A percentile compares a stretch with the other conserved stretches of the same genome.
phyloP scores from a whole-genome alignment of 2,329 filamentous ascomycete genomes.

The Colletotrichum camelliae region DNA sequence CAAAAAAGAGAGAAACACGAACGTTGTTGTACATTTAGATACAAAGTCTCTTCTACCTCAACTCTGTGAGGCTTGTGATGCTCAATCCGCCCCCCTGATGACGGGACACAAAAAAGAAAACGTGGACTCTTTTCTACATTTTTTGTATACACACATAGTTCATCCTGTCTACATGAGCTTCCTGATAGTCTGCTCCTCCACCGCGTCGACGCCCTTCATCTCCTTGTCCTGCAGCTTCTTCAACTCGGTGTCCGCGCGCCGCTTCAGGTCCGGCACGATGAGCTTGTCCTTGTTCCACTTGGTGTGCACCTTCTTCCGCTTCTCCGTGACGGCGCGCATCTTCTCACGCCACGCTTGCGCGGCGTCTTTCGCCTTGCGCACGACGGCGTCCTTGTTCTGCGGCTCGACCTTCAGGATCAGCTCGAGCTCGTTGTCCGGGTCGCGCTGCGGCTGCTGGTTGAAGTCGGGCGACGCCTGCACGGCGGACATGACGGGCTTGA shows the following conservation, averaged over 20 bases:
- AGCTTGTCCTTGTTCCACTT: constrained; percentile 50
- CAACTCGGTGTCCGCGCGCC: constrained; percentile 51
- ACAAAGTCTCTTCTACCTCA: constrained; percentile 10
- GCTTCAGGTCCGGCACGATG: constrained; percentile 53
- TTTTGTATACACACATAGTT: not conserved
- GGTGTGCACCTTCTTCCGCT: constrained; percentile 54
- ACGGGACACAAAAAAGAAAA: not conserved
- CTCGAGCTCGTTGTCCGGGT: constrained; percentile 64
- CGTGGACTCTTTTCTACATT: not conserved
- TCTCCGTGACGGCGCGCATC: constrained; percentile 51
- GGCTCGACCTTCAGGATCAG: constrained; percentile 59
- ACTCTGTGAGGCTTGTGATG: not conserved
- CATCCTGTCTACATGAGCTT: constrained; percentile 35
- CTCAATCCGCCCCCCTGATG: not conserved
- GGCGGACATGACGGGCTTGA: constrained; percentile 62
- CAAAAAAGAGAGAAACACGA: not conserved
- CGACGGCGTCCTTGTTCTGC: constrained; percentile 54
- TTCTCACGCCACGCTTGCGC: constrained; percentile 57
- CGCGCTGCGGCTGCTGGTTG: constrained; percentile 66
- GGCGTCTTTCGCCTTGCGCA: constrained; percentile 47
- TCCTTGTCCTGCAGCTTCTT: constrained; percentile 59
- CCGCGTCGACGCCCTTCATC: constrained; percentile 54
- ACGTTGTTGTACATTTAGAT: constrained; percentile 17
- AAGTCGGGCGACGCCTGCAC: constrained; percentile 58
- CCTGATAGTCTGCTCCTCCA: constrained; percentile 54